Base-by-base conservation (phyloP, 2,329 filamentous ascomycete species). In the Lanzia echinophila region DNA sequence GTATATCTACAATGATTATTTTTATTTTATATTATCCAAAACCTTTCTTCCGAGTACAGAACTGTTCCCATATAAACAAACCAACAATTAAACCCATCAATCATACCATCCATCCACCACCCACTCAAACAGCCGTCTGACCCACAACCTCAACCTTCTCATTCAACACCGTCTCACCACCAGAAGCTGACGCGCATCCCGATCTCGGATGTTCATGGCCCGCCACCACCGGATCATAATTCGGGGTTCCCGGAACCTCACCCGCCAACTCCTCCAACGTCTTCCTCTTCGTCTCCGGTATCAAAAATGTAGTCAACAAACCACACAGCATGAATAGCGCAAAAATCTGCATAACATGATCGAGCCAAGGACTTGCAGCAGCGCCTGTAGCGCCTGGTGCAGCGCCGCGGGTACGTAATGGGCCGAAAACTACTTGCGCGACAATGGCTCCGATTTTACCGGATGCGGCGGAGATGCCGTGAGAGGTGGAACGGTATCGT, bases 321-420 rank as follows among this genome's bases (percentile, higher is more conserved):
- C 88, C 88, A 46, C 78, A 76, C 3, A 91, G 75, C 88, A 90
- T 91, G 73, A 91, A 90, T 10, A 88, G 74, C 0, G 86, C 86
- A 68, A 88, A 90, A 41, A 90, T 85, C 68, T 89, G 76, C 73
- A 92, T 84, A 46, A 92, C 79, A 54, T 86, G 82, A 67, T 88
- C 79, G 54, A 91, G 76, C 79, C 84, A 87, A 0, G 77, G 76
- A 1, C 71, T 54, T 4, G 62, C 59, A 45, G 52, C 58, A 1
- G 44, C 41, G 10, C 63, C 62, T 8, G 55, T 63, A 2, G 62
- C 62, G 6, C 59, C 59, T 0, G 53, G 19, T 13, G 12, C 45
- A 2, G 71, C 74, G n/a, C 62, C 62, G 2, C 51, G 54, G 10
- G 60, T 72, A 71, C 77, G 72, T 15, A 83, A 74, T 12, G 74